These are phyloP conservation scores for Lophiotrema nucula DNA, from an alignment of 495 filamentous ascomycete genomes.

Conservation along the genomic window DNA sequence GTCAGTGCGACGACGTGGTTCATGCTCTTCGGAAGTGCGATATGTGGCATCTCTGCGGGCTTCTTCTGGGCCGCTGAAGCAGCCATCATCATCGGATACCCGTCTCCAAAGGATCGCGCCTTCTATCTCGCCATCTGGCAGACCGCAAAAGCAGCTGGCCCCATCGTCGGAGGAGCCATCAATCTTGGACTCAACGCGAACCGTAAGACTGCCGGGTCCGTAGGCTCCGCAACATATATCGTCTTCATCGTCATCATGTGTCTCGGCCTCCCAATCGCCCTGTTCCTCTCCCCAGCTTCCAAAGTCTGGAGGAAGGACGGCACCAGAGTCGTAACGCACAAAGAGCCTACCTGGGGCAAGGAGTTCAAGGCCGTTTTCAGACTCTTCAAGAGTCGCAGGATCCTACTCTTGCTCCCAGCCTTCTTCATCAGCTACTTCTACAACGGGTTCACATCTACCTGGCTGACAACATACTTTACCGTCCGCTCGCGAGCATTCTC, in stretches of 20 bases:
- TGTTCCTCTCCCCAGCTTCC: slow-evolving; percentile 1
- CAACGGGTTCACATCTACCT: slow-evolving; percentile 41
- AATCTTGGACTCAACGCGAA: slow-evolving; percentile 10
- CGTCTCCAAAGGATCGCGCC: slow-evolving; percentile 5
- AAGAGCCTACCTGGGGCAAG: slow-evolving; percentile 35
- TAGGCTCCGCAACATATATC: slow-evolving; percentile 4
- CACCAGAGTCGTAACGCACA: slow-evolving; percentile 28
- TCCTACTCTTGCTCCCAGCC: slow-evolving; percentile 38
- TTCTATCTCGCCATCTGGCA: slow-evolving; percentile 11
- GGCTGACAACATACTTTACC: slow-evolving; percentile 41
- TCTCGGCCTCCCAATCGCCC: slow-evolving; percentile 5
- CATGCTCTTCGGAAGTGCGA: slow-evolving; percentile 7
- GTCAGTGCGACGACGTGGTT: slow-evolving; percentile 6
- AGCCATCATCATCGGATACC: slow-evolving; percentile 9
- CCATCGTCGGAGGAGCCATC: slow-evolving; percentile 10
- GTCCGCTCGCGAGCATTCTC: slow-evolving; percentile 34
- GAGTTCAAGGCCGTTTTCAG: slow-evolving; percentile 36
- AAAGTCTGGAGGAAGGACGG: slow-evolving; percentile 3
- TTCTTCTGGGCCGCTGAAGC: slow-evolving; percentile 13
- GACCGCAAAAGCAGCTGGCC: slow-evolving; percentile 8
- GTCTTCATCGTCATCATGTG: slow-evolving; percentile 17
- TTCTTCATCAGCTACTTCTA: slow-evolving; percentile 44
- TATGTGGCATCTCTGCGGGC: slow-evolving; percentile 9
- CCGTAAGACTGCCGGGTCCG: slow-evolving; percentile 3
- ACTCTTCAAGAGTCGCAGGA: slow-evolving; percentile 30